phyloP scores from a whole-genome alignment of 2,329 filamentous ascomycete genomes.

The Acarospora socialis region DNA sequence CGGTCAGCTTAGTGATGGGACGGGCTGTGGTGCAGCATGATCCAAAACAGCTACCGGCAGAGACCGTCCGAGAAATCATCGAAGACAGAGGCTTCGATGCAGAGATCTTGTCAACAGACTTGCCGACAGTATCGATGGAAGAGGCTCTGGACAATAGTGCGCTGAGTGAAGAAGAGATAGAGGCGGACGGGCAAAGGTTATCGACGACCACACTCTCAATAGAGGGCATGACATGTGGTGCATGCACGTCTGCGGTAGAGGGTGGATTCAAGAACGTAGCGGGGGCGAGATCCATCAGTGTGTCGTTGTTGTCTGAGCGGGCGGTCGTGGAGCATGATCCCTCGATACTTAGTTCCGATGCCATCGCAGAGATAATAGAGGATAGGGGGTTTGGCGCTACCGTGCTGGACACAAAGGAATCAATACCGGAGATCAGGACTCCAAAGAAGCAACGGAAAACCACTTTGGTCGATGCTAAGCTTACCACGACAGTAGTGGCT shows the following conservation, averaged over 20 bases:
- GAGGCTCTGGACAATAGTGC: conserved; percentile 22
- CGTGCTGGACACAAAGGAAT: conserved; percentile 55
- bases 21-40: conserved; percentile 91
- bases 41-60: conserved; percentile 55
- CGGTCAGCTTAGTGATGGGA: conserved; percentile 88
- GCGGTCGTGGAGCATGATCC: conserved; percentile 74
- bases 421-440: conserved; percentile 24
- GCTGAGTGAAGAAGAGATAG: conserved; percentile 15
- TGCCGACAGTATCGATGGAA: conserved; percentile 40
- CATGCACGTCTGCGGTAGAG: conserved; percentile 76
- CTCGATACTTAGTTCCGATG: conserved; percentile 34
- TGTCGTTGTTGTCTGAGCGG: conserved; percentile 71
- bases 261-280: conserved; percentile 60
- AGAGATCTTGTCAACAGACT: conserved; percentile 68
- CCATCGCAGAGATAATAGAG: conserved; percentile 45
- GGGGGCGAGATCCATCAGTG: conserved; percentile 62
- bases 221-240: conserved; percentile 82
- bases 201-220: conserved; percentile 64
- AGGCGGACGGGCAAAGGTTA: conserved; percentile 16
- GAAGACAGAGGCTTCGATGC: conserved; percentile 89
- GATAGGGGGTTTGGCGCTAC: conserved; percentile 67
- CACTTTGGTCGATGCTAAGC: conserved; percentile 29
- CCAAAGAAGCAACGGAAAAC: conserved; percentile 21
- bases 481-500: conserved; percentile 64
- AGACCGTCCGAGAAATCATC: conserved; percentile 69